These are phyloP conservation scores for Cladosporium sp. DNA, from an alignment of 2,329 filamentous ascomycete species.

Conservation along the genomic window DNA sequence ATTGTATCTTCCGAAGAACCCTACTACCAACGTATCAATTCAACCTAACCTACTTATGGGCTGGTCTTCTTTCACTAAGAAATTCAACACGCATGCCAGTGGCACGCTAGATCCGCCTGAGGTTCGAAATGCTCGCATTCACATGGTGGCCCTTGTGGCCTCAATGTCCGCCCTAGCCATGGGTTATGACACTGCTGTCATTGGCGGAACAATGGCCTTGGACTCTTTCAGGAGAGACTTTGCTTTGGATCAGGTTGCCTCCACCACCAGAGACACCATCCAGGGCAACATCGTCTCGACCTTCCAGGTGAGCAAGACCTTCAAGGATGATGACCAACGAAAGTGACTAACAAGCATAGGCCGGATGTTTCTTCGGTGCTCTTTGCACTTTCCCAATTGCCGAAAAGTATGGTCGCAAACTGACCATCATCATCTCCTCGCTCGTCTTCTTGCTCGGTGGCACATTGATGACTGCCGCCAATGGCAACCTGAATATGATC, in stretches of 20 bases:
- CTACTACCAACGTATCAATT: not conserved
- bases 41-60: conserved; percentile 12
- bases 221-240: conserved; percentile 37
- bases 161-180: conserved; percentile 37
- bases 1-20: not conserved
- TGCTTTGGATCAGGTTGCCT: conserved; percentile 27
- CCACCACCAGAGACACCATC: conserved; percentile 38
- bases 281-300: conserved; percentile 38
- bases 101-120: conserved; percentile 49
- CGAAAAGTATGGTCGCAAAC: conserved; percentile 47
- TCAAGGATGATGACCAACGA: not conserved
- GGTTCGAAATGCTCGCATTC: conserved; percentile 66
- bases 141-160: conserved; percentile 58
- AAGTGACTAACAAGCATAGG: conserved; percentile 6
- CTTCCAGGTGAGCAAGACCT: conserved; percentile 23
- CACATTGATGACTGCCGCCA: conserved; percentile 37
- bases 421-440: conserved; percentile 45
- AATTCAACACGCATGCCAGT: conserved; percentile 12
- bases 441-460: conserved; percentile 41
- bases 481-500: conserved; percentile 34
- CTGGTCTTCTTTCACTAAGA: conserved; percentile 12
- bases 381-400: conserved; percentile 43
- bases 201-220: conserved; percentile 39
- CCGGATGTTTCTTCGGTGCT: conserved; percentile 38
- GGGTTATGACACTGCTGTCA: conserved; percentile 32